Conservation (phyloP, 2,329 filamentous ascomycete species). For the Emergomyces africanus region DNA sequence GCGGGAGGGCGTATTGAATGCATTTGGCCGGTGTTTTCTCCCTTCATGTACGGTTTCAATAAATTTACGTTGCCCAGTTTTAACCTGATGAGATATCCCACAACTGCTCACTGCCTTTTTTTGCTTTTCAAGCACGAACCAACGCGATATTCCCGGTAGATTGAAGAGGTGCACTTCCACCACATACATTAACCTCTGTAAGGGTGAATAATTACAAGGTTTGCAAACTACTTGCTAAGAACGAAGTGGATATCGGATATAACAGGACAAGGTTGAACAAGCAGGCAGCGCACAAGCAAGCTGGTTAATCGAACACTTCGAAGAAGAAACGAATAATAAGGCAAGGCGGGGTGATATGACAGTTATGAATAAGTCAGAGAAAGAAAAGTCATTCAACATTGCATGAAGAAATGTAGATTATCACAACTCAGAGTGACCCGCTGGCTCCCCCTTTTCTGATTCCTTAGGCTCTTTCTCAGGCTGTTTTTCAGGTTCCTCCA, state of each 20-base stretch:
- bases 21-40: slow-evolving; percentile 3
- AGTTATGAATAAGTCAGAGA: not conserved
- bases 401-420: not conserved
- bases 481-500: slow-evolving; percentile 24
- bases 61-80: not conserved
- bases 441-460: slow-evolving; percentile 27
- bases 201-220: not conserved
- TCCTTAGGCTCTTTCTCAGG: slow-evolving; percentile 12
- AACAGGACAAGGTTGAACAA: not conserved
- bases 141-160: not conserved
- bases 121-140: not conserved
- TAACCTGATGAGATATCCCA: not conserved
- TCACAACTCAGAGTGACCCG: slow-evolving; percentile 34
- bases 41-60: not conserved
- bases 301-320: not conserved
- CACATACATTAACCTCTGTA: not conserved
- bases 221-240: not conserved
- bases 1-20: not conserved
- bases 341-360: not conserved
- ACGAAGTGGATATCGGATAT: not conserved
- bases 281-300: not conserved
- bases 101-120: not conserved
- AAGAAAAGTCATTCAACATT: not conserved
- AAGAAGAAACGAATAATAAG: not conserved
- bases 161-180: not conserved